Percentiles rank a stretch among this genome's conserved stretches.
phyloP scores from a whole-genome alignment of 805 yeast genomes.

The Hanseniaspora pseudoguilliermondii region DNA sequence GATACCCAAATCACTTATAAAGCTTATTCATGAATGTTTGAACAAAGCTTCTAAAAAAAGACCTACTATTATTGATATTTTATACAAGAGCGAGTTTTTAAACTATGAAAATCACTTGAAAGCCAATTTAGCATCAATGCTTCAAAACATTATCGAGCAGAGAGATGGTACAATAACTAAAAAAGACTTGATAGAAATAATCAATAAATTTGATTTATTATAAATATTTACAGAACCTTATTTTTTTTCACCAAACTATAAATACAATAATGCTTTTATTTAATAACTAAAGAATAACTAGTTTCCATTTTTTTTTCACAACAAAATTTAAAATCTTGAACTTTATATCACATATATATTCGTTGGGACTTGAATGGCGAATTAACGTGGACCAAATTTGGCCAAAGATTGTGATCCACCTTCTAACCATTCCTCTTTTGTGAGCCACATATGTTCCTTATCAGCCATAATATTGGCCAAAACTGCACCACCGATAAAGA shows the following conservation, averaged over 20 bases:
- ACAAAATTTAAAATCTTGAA: no score
- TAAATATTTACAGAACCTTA: no score
- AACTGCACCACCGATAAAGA: constrained; percentile 96
- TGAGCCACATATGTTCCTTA: constrained; percentile 96
- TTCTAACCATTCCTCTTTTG: constrained; percentile 95
- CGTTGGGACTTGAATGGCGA: neutral
- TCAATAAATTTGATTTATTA: constrained; percentile 11
- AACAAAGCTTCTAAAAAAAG: constrained; percentile 57
- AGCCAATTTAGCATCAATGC: constrained; percentile 30
- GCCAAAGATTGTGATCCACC: constrained; percentile 74
- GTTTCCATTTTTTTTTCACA: no score
- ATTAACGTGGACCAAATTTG: constrained; percentile 82
- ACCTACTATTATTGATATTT: constrained; percentile 48
- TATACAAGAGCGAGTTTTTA: constrained; percentile 47
- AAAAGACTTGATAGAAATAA: constrained; percentile 33
- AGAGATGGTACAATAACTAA: constrained; percentile 41
- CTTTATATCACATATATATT: neutral
- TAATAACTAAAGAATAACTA: no score
- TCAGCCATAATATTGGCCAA: constrained; percentile 96
- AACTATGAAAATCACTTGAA: constrained; percentile 56
- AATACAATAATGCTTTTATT: neutral
- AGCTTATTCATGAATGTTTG: constrained; percentile 60
- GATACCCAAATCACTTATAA: constrained; percentile 61
- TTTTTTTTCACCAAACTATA: no score
- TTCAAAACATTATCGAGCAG: constrained; percentile 34